Conservation (phyloP, 139 green algal genomes). For the Tetraselmis chui region DNA sequence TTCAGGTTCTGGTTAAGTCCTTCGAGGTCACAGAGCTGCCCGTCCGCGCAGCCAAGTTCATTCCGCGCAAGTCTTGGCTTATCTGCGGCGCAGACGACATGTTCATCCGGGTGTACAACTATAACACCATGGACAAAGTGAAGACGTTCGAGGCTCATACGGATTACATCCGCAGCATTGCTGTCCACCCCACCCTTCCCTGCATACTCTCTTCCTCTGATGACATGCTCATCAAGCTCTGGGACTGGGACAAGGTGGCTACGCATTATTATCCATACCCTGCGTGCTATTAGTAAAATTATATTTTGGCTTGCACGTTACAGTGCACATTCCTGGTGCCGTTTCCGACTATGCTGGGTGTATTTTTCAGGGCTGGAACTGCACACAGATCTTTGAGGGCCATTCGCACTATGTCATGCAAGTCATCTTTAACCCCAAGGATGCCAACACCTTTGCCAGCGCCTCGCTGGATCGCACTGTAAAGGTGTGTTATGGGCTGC, state of each 20-base stretch:
- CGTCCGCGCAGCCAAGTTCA: constrained; percentile 93
- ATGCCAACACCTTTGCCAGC: constrained; percentile 98
- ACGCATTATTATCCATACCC: not conserved
- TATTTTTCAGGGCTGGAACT: constrained; percentile 75
- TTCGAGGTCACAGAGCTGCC: constrained; percentile 96
- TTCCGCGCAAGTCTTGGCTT: constrained; percentile 95
- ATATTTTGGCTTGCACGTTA: not conserved
- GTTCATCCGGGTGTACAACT: constrained; percentile 98
- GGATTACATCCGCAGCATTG: constrained; percentile 95
- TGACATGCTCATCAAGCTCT: constrained; percentile 99
- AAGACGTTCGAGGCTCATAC: constrained; percentile 96
- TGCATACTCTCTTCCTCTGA: constrained; percentile 90
- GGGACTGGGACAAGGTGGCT: constrained; percentile 94
- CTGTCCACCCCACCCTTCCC: constrained; percentile 88
- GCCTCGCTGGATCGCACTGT: constrained; percentile 94
- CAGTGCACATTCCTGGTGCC: not conserved
- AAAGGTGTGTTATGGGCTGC: too few species aligned
- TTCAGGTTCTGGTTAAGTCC: constrained; percentile 90
- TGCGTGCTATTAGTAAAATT: too few species aligned
- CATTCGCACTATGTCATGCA: constrained; percentile 99
- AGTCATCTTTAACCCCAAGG: constrained; percentile 97
- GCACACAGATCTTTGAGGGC: constrained; percentile 94
- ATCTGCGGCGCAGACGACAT: constrained; percentile 94
- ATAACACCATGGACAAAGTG: constrained; percentile 98
- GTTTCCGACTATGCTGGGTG: not conserved